A percentile compares a stretch with the other conserved stretches of the same genome.
phyloP scores from a whole-genome alignment of 768 basidiomycete species.

The Boletus speciosus region DNA sequence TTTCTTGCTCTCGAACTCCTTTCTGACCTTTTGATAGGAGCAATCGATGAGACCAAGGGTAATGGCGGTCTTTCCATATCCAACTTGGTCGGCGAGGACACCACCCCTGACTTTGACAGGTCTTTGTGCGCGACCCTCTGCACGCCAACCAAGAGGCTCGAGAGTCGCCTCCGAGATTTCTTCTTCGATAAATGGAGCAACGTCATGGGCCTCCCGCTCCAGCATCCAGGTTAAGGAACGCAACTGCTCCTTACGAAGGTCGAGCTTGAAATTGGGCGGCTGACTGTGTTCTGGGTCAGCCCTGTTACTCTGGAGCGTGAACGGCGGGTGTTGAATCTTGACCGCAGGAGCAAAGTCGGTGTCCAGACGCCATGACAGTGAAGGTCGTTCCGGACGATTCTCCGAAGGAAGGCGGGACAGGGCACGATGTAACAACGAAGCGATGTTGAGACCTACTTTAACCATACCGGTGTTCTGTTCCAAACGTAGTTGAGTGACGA shows the following conservation, averaged over 20 bases:
- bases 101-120: slow-evolving; percentile 78
- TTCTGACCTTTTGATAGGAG: slow-evolving; percentile 49
- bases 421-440: slow-evolving; percentile 85
- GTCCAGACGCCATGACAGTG: slow-evolving; percentile 76
- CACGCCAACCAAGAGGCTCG: slow-evolving; percentile 86
- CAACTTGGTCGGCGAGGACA: slow-evolving; percentile 93
- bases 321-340: slow-evolving; percentile 56
- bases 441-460: slow-evolving; percentile 83
- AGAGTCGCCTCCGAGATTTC: slow-evolving; percentile 90
- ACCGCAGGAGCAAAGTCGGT: slow-evolving; percentile 71
- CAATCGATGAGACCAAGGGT: slow-evolving; percentile 87
- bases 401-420: slow-evolving; percentile 69
- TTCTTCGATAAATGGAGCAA: slow-evolving; percentile 82
- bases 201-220: slow-evolving; percentile 60
- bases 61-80: slow-evolving; percentile 96
- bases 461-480: slow-evolving; percentile 64
- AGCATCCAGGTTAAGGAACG: slow-evolving; percentile 95
- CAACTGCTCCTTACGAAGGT: slow-evolving; percentile 79
- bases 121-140: slow-evolving; percentile 85
- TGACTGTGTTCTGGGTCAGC: slow-evolving; percentile 66
- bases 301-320: slow-evolving; percentile 74
- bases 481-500: slow-evolving; percentile 78
- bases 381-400: slow-evolving; percentile 42
- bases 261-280: slow-evolving; percentile 71
- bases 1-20: slow-evolving; percentile 54